A percentile compares a stretch with the other conserved stretches of the same genome.
Conservation (phyloP, 2,329 filamentous ascomycete genomes). For the Coniella vitis region DNA sequence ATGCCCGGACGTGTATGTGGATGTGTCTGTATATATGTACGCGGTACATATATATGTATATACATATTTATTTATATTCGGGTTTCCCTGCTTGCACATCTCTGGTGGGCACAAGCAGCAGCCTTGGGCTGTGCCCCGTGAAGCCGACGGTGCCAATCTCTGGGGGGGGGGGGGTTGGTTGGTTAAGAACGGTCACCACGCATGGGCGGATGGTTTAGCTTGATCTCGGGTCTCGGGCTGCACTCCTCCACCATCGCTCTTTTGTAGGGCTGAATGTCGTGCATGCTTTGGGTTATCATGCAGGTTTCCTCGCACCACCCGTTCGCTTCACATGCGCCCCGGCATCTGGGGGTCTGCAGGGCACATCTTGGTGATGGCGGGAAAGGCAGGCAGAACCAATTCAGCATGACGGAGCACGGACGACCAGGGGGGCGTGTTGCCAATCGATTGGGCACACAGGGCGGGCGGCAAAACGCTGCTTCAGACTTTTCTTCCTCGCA, state of each 20-base stretch:
- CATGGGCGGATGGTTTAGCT: background rate
- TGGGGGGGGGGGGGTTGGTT: no score
- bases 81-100: slow-evolving; percentile 1
- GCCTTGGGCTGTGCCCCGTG: no score
- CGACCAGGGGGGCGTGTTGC: background rate
- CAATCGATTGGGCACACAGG: slow-evolving; percentile 11
- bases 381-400: background rate
- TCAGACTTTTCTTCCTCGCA: no score
- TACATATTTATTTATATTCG: no score
- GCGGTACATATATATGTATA: no score
- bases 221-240: background rate
- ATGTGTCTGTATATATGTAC: no score
- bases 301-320: slow-evolving; percentile 25
- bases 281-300: slow-evolving; percentile 29
- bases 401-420: slow-evolving; percentile 5
- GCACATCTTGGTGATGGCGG: slow-evolving; percentile 1
- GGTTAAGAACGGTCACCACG: no score
- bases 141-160: no score
- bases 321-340: slow-evolving; percentile 10
- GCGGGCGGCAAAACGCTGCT: background rate
- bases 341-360: slow-evolving; percentile 7
- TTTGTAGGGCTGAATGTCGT: slow-evolving; percentile 25
- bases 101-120: no score
- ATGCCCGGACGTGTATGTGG: no score
- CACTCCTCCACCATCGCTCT: slow-evolving; percentile 3